phyloP scores from a whole-genome alignment of 1,284 basidiomycete species.

The Cystodermella granulosa region DNA sequence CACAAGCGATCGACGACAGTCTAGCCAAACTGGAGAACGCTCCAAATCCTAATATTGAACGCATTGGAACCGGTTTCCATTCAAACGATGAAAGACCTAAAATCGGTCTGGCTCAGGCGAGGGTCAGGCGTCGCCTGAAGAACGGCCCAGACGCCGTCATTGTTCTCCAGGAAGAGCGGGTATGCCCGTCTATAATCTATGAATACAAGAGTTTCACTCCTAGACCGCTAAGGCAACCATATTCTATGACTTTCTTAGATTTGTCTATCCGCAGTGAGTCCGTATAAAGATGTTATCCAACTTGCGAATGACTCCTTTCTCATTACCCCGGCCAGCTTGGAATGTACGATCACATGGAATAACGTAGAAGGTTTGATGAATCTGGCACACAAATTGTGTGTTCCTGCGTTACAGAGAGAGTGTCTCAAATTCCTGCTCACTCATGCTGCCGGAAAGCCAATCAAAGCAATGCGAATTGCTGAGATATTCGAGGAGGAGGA shows the following conservation, averaged over 20 bases:
- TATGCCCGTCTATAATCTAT: too few relatives aligned
- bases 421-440: slow-evolving; percentile 84
- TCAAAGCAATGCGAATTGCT: slow-evolving; percentile 86
- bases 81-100: slow-evolving; percentile 12
- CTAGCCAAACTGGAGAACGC: slow-evolving; percentile 46
- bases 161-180: slow-evolving; percentile 76
- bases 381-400: slow-evolving; percentile 79
- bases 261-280: slow-evolving; percentile 76
- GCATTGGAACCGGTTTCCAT: not conserved
- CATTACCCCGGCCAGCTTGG: slow-evolving; percentile 49
- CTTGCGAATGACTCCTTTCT: not conserved
- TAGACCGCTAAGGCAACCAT: slow-evolving; percentile 57
- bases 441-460: slow-evolving; percentile 83
- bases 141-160: slow-evolving; percentile 69
- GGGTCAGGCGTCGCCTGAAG: slow-evolving; percentile 40
- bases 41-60: not conserved
- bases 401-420: slow-evolving; percentile 72
- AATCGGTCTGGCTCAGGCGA: slow-evolving; percentile 37
- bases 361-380: slow-evolving; percentile 87
- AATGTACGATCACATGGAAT: slow-evolving; percentile 89
- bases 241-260: slow-evolving; percentile 83
- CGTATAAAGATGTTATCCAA: not conserved
- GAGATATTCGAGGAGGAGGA: slow-evolving; percentile 84
- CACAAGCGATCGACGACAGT: slow-evolving; percentile 40
- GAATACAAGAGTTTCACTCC: too few relatives aligned